These are phyloP conservation scores for Paraphaeosphaeria minitans DNA, from an alignment of 2,329 filamentous ascomycete genomes.

Conservation along the genomic window DNA sequence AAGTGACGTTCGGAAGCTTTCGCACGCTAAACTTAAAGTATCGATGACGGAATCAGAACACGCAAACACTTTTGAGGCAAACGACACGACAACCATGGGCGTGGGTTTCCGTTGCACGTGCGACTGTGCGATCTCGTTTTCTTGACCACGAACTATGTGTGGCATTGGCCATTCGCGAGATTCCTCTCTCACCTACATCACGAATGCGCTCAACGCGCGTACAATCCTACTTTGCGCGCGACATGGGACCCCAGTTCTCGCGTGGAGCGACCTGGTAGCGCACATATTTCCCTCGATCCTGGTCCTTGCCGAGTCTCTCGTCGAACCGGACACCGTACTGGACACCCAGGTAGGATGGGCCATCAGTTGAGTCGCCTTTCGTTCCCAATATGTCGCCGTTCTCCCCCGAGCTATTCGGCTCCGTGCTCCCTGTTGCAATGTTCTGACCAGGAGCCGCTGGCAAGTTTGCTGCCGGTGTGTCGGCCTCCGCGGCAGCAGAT, in stretches of 20 bases:
- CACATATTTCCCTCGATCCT: constrained; percentile 69
- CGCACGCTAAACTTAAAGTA: neutral
- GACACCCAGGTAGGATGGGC: constrained; percentile 31
- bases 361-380: neutral
- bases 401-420: neutral
- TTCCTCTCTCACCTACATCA: neutral
- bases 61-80: neutral
- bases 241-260: constrained; percentile 92
- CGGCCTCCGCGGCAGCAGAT: constrained; percentile 2
- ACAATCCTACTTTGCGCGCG: constrained; percentile 50
- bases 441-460: neutral
- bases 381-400: neutral
- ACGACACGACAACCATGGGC: neutral
- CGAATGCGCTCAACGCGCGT: constrained; percentile 9
- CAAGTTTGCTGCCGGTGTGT: constrained; percentile 9
- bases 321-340: constrained; percentile 75
- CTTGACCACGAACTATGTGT: neutral
- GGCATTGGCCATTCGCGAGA: neutral
- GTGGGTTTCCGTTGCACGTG: neutral
- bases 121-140: neutral
- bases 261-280: constrained; percentile 89
- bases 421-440: constrained; percentile 10
- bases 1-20: neutral
- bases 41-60: neutral
- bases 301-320: constrained; percentile 74